Percentiles rank a stretch among this genome's conserved stretches.
phyloP scores from a whole-genome alignment of 805 yeast species.

The Wickerhamiella azymoides region DNA sequence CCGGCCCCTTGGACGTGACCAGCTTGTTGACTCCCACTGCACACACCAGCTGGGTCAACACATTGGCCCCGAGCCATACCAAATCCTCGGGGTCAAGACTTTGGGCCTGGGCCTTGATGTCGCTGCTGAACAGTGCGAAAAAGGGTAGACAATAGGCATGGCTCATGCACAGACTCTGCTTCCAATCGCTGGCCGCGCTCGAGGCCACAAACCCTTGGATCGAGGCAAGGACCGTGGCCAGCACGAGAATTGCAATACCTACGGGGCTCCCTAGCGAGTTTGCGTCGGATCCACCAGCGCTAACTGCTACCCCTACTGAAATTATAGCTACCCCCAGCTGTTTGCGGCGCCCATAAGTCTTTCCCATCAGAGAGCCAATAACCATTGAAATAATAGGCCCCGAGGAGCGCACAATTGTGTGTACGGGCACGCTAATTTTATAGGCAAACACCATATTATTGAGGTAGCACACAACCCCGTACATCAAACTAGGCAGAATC shows the following conservation, averaged over 20 bases:
- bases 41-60: constrained; percentile 45
- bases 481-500: constrained; percentile 35
- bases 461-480: constrained; percentile 36
- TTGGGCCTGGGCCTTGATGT: constrained; percentile 25
- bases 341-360: constrained; percentile 34
- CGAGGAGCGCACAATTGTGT: constrained; percentile 51
- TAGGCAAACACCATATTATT: constrained; percentile 47
- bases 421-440: constrained; percentile 50
- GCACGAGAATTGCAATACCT: constrained; percentile 31
- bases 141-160: constrained; percentile 44
- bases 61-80: constrained; percentile 30
- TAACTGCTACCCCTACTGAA: constrained; percentile 40
- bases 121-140: constrained; percentile 29
- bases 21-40: constrained; percentile 54
- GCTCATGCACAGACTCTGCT: constrained; percentile 48
- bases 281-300: constrained; percentile 22
- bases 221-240: constrained; percentile 40
- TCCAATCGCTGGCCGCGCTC: constrained; percentile 38
- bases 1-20: constrained; percentile 40
- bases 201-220: constrained; percentile 48
- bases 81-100: constrained; percentile 1
- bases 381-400: constrained; percentile 49
- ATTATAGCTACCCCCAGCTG: constrained; percentile 37
- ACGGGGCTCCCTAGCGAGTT: neutral
- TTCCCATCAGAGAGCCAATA: constrained; percentile 38